Percentiles rank a stretch among this genome's conserved stretches.
Evolutionary conservation across 352 stramenopile species (phyloP).

Genomic region (Phytopythium ostracodes): DNA sequence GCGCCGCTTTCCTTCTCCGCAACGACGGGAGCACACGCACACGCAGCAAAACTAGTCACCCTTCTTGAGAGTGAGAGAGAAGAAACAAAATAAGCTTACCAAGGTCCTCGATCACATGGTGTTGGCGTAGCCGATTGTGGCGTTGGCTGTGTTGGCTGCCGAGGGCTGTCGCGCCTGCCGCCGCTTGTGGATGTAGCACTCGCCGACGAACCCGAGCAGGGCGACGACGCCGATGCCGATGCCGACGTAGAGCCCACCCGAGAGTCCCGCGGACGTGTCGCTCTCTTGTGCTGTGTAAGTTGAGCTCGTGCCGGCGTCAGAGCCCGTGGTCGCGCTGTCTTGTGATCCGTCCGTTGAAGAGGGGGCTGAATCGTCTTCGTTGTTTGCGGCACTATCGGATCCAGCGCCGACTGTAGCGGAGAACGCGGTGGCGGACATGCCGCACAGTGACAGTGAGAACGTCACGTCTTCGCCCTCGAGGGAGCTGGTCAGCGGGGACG

Average conservation of each 20-base stretch:
- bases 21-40: background rate
- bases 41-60: conserved; percentile 6
- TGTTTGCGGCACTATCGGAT: conserved; percentile 8
- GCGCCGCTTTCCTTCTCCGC: background rate
- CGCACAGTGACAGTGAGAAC: conserved; percentile 49
- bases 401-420: conserved; percentile 12
- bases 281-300: conserved; percentile 27
- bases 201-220: conserved; percentile 59
- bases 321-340: conserved; percentile 5
- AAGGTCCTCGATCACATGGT: conserved; percentile 1
- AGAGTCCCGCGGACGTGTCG: conserved; percentile 47
- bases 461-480: conserved; percentile 26
- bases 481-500: conserved; percentile 24
- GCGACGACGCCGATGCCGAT: conserved; percentile 68
- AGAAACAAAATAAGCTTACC: conserved; percentile 3
- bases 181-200: conserved; percentile 70
- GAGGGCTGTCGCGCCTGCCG: conserved; percentile 23
- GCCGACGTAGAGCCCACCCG: conserved; percentile 60
- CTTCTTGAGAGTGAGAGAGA: background rate
- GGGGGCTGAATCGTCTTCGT: conserved; percentile 16
- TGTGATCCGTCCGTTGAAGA: conserved; percentile 12
- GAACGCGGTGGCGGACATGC: conserved; percentile 20
- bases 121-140: conserved; percentile 6
- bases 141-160: background rate
- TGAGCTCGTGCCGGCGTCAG: conserved; percentile 13